A percentile compares a stretch with the other conserved stretches of the same genome.
Conservation (phyloP, 208 protist species). For the Giardia muris region DNA sequence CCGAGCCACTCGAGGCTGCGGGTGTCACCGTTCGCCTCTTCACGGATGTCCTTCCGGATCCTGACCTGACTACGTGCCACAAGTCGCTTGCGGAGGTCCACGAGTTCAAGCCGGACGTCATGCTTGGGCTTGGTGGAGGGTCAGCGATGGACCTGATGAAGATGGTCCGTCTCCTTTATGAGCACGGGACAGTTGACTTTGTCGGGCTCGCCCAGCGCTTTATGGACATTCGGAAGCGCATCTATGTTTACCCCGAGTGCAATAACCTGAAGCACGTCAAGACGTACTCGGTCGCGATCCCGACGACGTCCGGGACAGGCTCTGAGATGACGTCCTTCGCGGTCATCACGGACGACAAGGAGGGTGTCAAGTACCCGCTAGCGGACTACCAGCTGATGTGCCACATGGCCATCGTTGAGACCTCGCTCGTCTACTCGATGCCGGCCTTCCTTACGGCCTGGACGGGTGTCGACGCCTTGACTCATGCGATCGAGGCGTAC, state of each 20-base stretch:
- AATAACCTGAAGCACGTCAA: slow-evolving; percentile 28
- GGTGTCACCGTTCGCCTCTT: slow-evolving; percentile 25
- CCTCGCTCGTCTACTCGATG: slow-evolving; percentile 53
- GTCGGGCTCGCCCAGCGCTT: slow-evolving; percentile 37
- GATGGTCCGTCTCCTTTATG: slow-evolving; percentile 53
- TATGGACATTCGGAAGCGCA: slow-evolving; percentile 41
- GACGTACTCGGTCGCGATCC: slow-evolving; percentile 42
- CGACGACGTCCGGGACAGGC: slow-evolving; percentile 62
- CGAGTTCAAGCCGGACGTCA: slow-evolving; percentile 34
- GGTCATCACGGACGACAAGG: slow-evolving; percentile 49
- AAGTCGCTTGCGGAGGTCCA: background rate
- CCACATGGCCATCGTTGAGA: slow-evolving; percentile 56
- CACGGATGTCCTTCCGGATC: slow-evolving; percentile 36
- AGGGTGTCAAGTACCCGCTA: slow-evolving; percentile 46
- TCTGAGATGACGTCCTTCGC: slow-evolving; percentile 61
- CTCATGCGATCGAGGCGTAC: slow-evolving; percentile 60
- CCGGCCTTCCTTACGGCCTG: slow-evolving; percentile 57
- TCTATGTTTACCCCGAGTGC: slow-evolving; percentile 36
- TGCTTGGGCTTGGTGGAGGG: slow-evolving; percentile 60
- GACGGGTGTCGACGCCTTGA: slow-evolving; percentile 61
- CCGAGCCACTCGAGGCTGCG: background rate
- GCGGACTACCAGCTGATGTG: slow-evolving; percentile 52
- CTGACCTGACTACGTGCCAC: background rate
- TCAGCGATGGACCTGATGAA: slow-evolving; percentile 62
- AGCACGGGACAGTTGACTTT: slow-evolving; percentile 43